Base-by-base conservation (phyloP, 345 rosid species). In the Draba incana region DNA sequence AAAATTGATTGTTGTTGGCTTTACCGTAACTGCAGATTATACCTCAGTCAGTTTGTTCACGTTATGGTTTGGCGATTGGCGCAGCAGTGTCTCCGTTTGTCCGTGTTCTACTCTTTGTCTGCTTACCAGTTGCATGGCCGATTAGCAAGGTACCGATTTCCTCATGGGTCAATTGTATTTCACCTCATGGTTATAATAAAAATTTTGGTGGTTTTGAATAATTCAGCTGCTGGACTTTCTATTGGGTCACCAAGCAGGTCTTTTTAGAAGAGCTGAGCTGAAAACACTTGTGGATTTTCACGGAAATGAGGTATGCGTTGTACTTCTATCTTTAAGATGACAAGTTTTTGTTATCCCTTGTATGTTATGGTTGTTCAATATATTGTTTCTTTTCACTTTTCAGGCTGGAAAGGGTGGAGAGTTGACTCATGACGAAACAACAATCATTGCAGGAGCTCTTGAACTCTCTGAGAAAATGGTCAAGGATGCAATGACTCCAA, bases 401-500 rank as follows among this genome's bases (percentile, higher is more conserved):
- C 78, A 91, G 99, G 99, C 99, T 61, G 99, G 99, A 46, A 94
- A 94, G 75, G 99, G 99, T 53, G 99, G 99, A 56, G 99, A 94
- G 75, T 62, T 94, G 76, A 91, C 99, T 0, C 99, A 85, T 80
- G 99, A 94, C 20, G 99, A 94, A 77, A 94, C 99, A 2, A 94
- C 99, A 27, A 94, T 94, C 62, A 94, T 94, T 71, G 98, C 97
- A 27, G 99, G 99, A 77, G 99, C 99, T 57, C 99, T 94, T 66
- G 96, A 86, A 76, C 96, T 94, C 33, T 56, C 82, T 4, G 97
- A 86, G 81, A 91, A 94, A 78, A 85, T 88, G 51, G 98, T 90
- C 60, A 73, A 84, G 47, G 82, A 89, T 82, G 97, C 98, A 68
- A 94, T 94, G 99, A 89, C 98, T 55, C 96, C 92, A 33, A 81